Conservation (phyloP, 169 alveolate species). For the Eimeria necatrix region DNA sequence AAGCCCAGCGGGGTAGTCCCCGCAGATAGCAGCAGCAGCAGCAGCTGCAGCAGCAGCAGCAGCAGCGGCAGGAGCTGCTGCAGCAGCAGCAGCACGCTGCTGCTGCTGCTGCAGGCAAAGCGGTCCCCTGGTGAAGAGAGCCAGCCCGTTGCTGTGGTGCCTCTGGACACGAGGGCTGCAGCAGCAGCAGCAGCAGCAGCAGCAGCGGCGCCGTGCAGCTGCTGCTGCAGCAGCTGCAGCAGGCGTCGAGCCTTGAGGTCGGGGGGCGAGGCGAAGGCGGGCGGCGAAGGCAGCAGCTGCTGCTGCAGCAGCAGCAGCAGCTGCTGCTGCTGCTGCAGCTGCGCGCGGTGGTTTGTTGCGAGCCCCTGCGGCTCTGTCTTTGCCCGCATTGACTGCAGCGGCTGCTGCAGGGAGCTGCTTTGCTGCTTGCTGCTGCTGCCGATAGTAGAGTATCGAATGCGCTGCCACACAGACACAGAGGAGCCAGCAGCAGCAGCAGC, state of each 20-base stretch:
- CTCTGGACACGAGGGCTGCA: background rate
- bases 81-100: slow-evolving; percentile 3
- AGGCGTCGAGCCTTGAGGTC: background rate
- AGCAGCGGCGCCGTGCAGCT: background rate
- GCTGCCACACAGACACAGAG: slow-evolving; percentile 23
- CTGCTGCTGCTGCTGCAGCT: slow-evolving; percentile 3
- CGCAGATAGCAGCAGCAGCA: background rate
- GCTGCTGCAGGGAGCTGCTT: slow-evolving; percentile 41
- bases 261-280: background rate
- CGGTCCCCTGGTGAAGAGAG: slow-evolving; percentile 2
- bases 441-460: slow-evolving; percentile 50
- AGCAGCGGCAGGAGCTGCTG: background rate
- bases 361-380: slow-evolving; percentile 31
- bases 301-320: background rate
- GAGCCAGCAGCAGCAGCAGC: background rate
- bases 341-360: background rate
- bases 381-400: slow-evolving; percentile 35
- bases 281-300: slow-evolving; percentile 4
- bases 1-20: background rate
- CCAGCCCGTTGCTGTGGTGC: slow-evolving; percentile 6
- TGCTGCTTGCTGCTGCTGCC: slow-evolving; percentile 60
- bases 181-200: slow-evolving; percentile 45
- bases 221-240: slow-evolving; percentile 50
- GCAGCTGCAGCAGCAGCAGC: background rate
- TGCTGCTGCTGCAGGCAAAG: slow-evolving; percentile 28